These are phyloP conservation scores for Hylodesmum podocarpum DNA, from an alignment of 306 rosid genomes.

Conservation along the genomic window DNA sequence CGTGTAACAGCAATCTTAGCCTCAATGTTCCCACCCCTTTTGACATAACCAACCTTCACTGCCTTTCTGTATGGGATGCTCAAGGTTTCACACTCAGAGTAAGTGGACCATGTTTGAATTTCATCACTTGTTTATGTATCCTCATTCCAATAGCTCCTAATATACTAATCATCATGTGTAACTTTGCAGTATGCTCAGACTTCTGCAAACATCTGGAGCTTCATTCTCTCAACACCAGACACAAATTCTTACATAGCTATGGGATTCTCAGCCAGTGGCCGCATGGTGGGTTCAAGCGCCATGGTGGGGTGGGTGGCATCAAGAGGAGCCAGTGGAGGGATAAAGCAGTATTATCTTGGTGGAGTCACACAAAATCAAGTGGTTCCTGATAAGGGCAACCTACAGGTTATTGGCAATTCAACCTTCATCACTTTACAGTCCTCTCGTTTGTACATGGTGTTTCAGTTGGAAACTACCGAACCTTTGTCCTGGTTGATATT, in stretches of 20 bases:
- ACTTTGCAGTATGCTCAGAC: slow-evolving; percentile 52
- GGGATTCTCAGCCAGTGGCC: slow-evolving; percentile 63
- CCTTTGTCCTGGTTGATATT: slow-evolving; percentile 44
- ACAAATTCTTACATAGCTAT: slow-evolving; percentile 64
- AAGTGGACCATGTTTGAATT: slow-evolving; percentile 29
- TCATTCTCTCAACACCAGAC: slow-evolving; percentile 68
- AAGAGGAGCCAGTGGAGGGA: slow-evolving; percentile 36
- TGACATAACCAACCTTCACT: slow-evolving; percentile 56
- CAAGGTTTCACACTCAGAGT: slow-evolving; percentile 72
- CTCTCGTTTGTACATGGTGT: slow-evolving; percentile 48
- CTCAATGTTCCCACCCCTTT: slow-evolving; percentile 46
- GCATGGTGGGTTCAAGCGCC: slow-evolving; percentile 77
- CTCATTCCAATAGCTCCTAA: background rate
- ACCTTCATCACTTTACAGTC: slow-evolving; percentile 47
- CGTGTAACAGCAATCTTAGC: slow-evolving; percentile 52
- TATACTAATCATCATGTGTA: background rate
- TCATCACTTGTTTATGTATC: background rate
- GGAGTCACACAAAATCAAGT: slow-evolving; percentile 56
- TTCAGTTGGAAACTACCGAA: slow-evolving; percentile 49
- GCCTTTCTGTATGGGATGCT: slow-evolving; percentile 69
- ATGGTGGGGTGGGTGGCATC: slow-evolving; percentile 76
- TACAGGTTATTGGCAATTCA: slow-evolving; percentile 44
- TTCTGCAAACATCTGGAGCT: slow-evolving; percentile 59
- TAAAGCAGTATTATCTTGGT: slow-evolving; percentile 61
- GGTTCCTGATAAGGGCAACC: slow-evolving; percentile 54